Base-by-base conservation (phyloP, 345 rosid species). In the Linum lewisii region DNA sequence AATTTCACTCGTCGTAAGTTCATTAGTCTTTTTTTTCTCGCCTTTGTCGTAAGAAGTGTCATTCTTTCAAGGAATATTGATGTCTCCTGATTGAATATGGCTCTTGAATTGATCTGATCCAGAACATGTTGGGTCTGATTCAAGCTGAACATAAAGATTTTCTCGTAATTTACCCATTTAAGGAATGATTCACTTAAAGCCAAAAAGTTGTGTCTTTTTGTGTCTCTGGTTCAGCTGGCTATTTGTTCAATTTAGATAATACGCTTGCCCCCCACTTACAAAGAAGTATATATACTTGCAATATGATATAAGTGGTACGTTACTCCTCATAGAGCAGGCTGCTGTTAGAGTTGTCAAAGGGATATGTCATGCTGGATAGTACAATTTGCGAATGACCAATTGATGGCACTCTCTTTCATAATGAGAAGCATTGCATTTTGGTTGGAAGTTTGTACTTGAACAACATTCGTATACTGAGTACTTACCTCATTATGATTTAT, bases 1-100 rank as follows among this genome's bases (percentile, higher is more conserved):
- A 60, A 45, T 57, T 58, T 60, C 24, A 26, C 60, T 21, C 63
- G 71, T 18, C 67, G 86, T 79, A 78, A 79, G 75, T 44, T 58
- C 66, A 25, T 37, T 3, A 79, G 74, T 44, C 55, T 61, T 26
- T 37, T 26, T 37, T 60, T 44, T 45, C 7, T 66, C 58, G 49
- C 15, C 7, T 59, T 57, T 50, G 21, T 11, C 47, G 16, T 52
- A n/a, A 3, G 5, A n/a, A n/a, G n/a, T n/a, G 16, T 9, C 29
- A 24, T 24, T 2, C 2, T 38, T 57, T 53, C 21, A 2, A 53
- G 34, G 22, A 34, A 36, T 50, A 34, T 58, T 52, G 29, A 50
- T 23, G 26, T 18, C 57, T 38, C 45, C 16, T 60, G 60, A 61
- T 63, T 42, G 23, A 26, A 2, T 26, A 26, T 26, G 32, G 6